Percentiles rank a stretch among this genome's conserved stretches.
These are phyloP conservation scores for Fraxinus nigra DNA, from an alignment of 305 asterid genomes.

Conservation along the genomic window DNA sequence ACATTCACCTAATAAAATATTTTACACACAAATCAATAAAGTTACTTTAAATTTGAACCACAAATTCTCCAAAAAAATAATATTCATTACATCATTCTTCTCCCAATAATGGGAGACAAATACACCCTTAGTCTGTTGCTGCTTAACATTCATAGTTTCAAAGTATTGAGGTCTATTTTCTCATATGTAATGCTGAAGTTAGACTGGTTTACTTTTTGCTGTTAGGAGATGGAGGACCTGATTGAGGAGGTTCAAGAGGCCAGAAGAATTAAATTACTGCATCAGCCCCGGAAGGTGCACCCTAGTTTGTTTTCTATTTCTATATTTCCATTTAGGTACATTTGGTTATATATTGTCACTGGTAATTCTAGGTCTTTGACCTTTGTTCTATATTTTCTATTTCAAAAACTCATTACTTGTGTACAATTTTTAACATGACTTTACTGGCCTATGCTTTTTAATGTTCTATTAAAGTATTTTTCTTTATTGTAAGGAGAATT, in stretches of 20 bases:
- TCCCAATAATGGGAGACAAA: too few relatives aligned
- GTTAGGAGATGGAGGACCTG: slow-evolving; percentile 77
- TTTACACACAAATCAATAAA: too few relatives aligned
- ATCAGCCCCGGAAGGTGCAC: slow-evolving; percentile 89
- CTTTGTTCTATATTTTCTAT: background rate
- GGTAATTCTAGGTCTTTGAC: background rate
- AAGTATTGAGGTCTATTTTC: background rate
- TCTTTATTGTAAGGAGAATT: background rate
- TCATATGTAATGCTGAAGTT: background rate
- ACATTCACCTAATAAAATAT: too few relatives aligned
- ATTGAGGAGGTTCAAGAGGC: slow-evolving; percentile 96
- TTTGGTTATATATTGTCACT: background rate
- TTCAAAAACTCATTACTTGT: background rate
- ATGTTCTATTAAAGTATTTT: slow-evolving; percentile 5
- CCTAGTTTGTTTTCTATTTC: slow-evolving; percentile 3
- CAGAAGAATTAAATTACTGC: slow-evolving; percentile 75
- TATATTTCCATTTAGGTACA: background rate
- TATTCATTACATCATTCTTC: too few relatives aligned
- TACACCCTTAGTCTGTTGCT: background rate
- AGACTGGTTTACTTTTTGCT: slow-evolving; percentile 18
- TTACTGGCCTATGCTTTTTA: background rate
- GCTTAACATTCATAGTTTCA: background rate
- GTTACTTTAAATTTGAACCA: too few relatives aligned
- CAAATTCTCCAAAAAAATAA: too few relatives aligned
- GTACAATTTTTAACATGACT: background rate